Conservation (phyloP, 371 early-diverging fungal genomes). For the Chytridium lagenaria region DNA sequence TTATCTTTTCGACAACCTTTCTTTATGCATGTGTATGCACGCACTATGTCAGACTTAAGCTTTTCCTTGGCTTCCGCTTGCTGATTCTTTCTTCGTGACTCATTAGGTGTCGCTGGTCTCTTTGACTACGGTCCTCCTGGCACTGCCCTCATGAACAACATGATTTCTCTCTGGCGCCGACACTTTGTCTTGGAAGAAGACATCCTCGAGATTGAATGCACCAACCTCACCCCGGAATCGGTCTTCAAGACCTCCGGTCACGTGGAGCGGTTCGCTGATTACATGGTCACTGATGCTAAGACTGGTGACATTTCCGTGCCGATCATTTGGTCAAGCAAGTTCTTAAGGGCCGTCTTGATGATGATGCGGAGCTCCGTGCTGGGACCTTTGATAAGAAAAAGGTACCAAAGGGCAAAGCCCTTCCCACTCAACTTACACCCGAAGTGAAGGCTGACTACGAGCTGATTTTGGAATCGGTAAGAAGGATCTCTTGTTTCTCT, state of each 20-base stretch:
- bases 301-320: constrained; percentile 98
- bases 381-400: constrained; percentile 68
- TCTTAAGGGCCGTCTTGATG: constrained; percentile 84
- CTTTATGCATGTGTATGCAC: too few relatives aligned
- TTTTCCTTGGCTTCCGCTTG: too few relatives aligned
- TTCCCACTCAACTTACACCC: constrained; percentile 72
- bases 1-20: too few relatives aligned
- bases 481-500: constrained; percentile 22
- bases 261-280: constrained; percentile 99
- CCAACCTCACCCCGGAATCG: constrained; percentile 96
- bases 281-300: constrained; percentile 94
- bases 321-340: constrained; percentile 98
- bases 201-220: constrained; percentile 98
- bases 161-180: constrained; percentile 91
- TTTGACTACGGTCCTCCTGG: constrained; percentile 99
- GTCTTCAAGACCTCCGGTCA: constrained; percentile 99
- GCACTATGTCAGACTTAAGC: too few relatives aligned
- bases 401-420: constrained; percentile 71
- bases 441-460: constrained; percentile 75
- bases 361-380: constrained; percentile 15
- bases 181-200: constrained; percentile 99
- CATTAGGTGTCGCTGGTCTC: constrained; percentile 92
- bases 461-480: constrained; percentile 83
- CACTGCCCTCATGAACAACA: constrained; percentile 94
- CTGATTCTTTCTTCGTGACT: too few relatives aligned